phyloP scores from a whole-genome alignment of 106 monocot species.

The Alisma plantagoaquatica region DNA sequence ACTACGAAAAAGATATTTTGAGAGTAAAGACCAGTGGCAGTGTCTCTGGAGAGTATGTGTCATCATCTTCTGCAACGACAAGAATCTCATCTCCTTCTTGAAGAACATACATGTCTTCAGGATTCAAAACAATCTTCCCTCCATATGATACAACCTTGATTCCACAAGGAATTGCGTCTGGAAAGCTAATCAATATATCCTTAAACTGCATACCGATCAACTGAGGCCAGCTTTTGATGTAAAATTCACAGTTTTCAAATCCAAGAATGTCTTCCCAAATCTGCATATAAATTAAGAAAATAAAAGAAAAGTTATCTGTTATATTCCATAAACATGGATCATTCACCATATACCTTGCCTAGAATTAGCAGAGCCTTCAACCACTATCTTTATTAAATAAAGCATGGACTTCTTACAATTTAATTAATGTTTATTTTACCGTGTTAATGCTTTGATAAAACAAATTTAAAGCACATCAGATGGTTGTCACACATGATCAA shows the following conservation, averaged over 20 bases:
- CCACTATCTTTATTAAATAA: no score
- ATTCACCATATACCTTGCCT: no score
- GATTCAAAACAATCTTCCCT: constrained; percentile 80
- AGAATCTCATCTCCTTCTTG: constrained; percentile 92
- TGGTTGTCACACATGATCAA: no score
- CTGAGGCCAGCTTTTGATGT: constrained; percentile 85
- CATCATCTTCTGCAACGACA: constrained; percentile 93
- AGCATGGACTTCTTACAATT: no score
- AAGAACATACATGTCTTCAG: constrained; percentile 65
- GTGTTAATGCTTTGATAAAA: no score
- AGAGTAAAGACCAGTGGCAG: constrained; percentile 37
- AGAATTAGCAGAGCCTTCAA: no score
- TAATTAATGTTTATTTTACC: no score
- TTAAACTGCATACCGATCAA: constrained; percentile 65
- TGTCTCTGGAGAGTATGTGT: constrained; percentile 71
- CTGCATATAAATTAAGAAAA: no score
- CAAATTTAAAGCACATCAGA: no score
- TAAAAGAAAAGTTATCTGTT: no score
- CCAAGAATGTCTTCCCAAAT: constrained; percentile 98
- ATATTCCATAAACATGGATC: no score
- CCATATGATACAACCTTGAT: constrained; percentile 68
- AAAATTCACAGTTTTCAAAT: constrained; percentile 95
- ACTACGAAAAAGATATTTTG: no score
- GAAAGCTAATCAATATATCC: constrained; percentile 70
- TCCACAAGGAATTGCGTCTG: constrained; percentile 91